Conservation (phyloP, 1,284 basidiomycete genomes). For the Ustilago crameri region DNA sequence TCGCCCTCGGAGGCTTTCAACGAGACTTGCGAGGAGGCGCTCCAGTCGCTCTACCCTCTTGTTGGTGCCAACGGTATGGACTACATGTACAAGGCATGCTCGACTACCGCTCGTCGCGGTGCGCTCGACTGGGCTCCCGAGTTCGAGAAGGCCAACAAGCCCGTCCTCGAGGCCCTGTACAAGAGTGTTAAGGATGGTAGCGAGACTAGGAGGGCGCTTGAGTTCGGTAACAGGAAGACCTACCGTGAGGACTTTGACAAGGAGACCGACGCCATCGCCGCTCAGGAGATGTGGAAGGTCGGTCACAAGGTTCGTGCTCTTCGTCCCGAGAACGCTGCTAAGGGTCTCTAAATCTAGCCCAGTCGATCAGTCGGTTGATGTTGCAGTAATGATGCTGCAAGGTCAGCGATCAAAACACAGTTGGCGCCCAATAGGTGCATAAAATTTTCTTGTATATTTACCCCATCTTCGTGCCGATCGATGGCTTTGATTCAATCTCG, state of each 20-base stretch:
- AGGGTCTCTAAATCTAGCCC: constrained; percentile 35
- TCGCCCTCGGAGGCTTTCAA: constrained; percentile 98
- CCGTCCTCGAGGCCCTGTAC: constrained; percentile 94
- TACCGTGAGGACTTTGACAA: constrained; percentile 93
- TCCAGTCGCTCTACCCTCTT: constrained; percentile 96
- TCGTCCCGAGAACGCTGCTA: constrained; percentile 60
- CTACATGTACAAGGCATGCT: constrained; percentile 96
- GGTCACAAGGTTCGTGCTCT: constrained; percentile 64
- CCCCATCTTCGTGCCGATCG: neutral
- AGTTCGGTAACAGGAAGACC: constrained; percentile 91
- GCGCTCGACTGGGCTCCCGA: constrained; percentile 99
- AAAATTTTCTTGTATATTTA: constrained; percentile 1
- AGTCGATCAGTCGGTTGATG: neutral
- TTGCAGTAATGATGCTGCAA: too few species aligned
- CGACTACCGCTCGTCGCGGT: constrained; percentile 97
- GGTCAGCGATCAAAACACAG: too few species aligned
- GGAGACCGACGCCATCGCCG: constrained; percentile 94
- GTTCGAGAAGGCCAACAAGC: constrained; percentile 92
- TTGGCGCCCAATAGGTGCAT: too few species aligned
- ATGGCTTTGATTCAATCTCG: neutral
- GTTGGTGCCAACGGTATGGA: constrained; percentile 98
- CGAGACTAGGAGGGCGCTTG: constrained; percentile 95
- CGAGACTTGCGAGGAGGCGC: constrained; percentile 96
- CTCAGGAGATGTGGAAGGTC: constrained; percentile 88
- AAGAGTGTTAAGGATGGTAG: constrained; percentile 92